These are phyloP conservation scores for Ceratobasidium theobromae DNA, from an alignment of 1,284 basidiomycete species.

Conservation along the genomic window DNA sequence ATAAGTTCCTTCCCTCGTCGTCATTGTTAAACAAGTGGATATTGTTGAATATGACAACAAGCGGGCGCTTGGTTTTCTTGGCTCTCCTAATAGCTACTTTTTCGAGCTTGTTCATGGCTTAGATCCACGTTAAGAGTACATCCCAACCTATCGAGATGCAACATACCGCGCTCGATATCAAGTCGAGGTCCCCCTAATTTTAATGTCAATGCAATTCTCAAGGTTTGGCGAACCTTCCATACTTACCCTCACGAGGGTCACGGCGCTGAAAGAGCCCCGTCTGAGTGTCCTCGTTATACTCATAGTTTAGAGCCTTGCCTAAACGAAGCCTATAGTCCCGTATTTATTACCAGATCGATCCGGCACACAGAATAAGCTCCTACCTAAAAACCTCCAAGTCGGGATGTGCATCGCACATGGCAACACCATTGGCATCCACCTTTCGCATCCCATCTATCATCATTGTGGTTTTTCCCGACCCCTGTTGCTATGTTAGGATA, in stretches of 20 bases:
- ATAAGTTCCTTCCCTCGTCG: conserved; percentile 71
- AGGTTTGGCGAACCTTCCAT: background rate
- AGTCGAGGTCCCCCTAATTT: conserved; percentile 64
- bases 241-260: conserved; percentile 76
- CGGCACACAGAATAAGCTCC: conserved; percentile 4
- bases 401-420: conserved; percentile 59
- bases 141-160: background rate
- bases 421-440: conserved; percentile 65
- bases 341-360: background rate
- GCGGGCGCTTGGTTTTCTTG: conserved; percentile 60
- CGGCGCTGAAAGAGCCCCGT: conserved; percentile 67
- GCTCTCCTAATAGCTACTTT: conserved; percentile 70
- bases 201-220: background rate
- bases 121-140: background rate
- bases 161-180: conserved; percentile 75
- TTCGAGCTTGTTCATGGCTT: conserved; percentile 79
- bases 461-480: conserved; percentile 75
- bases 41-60: conserved; percentile 74
- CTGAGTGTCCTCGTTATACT: conserved; percentile 76
- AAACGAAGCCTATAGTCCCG: conserved; percentile 58
- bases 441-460: conserved; percentile 76
- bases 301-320: conserved; percentile 77
- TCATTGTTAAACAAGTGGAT: conserved; percentile 79
- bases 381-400: conserved; percentile 67
- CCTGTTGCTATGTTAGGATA: conserved; percentile 43